Percentiles rank a stretch among this genome's conserved stretches.
Evolutionary conservation across 495 filamentous ascomycete genomes (phyloP).

Genomic region (Penicillium mononematosum): DNA sequence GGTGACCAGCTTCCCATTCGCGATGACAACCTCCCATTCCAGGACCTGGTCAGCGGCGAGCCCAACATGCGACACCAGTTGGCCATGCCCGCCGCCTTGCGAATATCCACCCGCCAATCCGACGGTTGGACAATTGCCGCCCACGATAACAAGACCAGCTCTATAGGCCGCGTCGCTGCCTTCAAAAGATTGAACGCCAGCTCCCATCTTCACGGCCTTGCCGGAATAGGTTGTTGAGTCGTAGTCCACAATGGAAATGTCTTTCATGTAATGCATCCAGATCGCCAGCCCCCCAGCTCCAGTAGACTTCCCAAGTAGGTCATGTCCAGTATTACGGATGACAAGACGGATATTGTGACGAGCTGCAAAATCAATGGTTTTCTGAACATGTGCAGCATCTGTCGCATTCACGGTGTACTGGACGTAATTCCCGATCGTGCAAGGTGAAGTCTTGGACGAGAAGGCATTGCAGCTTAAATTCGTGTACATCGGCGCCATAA

Average conservation of each 20-base stretch:
- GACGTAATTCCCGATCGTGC: neutral
- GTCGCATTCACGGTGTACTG: neutral
- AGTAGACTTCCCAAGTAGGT: neutral
- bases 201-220: neutral
- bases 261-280: conserved; percentile 5
- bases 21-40: conserved; percentile 58
- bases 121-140: conserved; percentile 23
- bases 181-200: conserved; percentile 2
- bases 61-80: conserved; percentile 50
- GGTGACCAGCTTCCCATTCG: conserved; percentile 43
- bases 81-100: conserved; percentile 58
- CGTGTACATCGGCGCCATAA: neutral
- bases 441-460: neutral
- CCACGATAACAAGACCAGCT: conserved; percentile 2
- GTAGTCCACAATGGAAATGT: conserved; percentile 2
- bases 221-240: neutral
- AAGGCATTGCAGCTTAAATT: neutral
- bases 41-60: conserved; percentile 61
- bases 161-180: neutral
- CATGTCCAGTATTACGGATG: conserved; percentile 6
- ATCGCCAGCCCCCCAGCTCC: conserved; percentile 3
- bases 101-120: conserved; percentile 50
- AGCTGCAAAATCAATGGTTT: neutral
- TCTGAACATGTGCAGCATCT: neutral
- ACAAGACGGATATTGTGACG: conserved; percentile 3